Conservation (phyloP, 1,284 basidiomycete species). For the Apiotrichum montevideense region DNA sequence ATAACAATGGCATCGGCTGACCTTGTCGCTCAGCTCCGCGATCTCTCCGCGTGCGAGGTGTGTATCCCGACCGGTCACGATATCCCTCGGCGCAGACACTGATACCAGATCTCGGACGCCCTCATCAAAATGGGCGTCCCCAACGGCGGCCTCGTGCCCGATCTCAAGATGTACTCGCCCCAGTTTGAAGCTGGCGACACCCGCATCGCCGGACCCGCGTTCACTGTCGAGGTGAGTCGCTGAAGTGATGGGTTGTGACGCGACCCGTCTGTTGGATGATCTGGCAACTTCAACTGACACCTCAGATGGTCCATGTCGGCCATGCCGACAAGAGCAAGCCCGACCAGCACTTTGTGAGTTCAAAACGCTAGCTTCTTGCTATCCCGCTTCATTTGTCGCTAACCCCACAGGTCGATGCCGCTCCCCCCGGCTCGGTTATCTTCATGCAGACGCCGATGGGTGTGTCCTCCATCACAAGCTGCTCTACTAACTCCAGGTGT, state of each 20-base stretch:
- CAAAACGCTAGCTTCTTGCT: constrained; percentile 59
- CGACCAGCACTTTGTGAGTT: constrained; percentile 61
- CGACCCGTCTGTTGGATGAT: too few species aligned
- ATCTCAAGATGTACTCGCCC: constrained; percentile 62
- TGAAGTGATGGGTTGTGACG: too few species aligned
- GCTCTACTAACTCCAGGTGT: constrained; percentile 11
- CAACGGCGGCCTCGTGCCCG: constrained; percentile 75
- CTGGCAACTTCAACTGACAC: constrained; percentile 3
- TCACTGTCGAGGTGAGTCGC: constrained; percentile 63
- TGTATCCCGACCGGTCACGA: background rate
- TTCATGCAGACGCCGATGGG: constrained; percentile 71
- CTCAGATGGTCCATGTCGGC: constrained; percentile 61
- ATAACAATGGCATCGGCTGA: constrained; percentile 3
- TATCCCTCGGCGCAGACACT: background rate
- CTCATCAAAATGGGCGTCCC: constrained; percentile 72
- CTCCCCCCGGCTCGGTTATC: constrained; percentile 60
- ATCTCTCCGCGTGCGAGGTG: constrained; percentile 30
- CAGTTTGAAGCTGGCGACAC: constrained; percentile 47
- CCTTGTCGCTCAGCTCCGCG: constrained; percentile 2
- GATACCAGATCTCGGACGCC: constrained; percentile 71
- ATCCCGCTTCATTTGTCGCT: constrained; percentile 54
- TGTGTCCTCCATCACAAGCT: constrained; percentile 44
- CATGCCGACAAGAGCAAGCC: constrained; percentile 63
- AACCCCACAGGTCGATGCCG: constrained; percentile 57
- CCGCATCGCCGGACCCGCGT: constrained; percentile 67